phyloP scores from a whole-genome alignment of 2,329 filamentous ascomycete species.

The Diaporthe australafricana region DNA sequence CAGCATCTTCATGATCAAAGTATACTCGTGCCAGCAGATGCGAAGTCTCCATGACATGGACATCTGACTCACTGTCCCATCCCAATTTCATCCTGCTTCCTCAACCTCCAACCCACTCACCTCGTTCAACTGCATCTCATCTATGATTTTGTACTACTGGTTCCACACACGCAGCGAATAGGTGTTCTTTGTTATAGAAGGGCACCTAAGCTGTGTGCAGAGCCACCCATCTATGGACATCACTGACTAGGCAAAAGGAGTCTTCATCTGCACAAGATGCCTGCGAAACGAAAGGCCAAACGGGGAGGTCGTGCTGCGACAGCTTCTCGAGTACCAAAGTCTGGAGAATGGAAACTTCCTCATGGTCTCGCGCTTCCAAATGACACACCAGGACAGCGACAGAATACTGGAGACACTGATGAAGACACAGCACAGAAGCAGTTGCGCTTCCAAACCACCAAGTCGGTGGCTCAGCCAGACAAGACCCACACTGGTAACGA shows the following conservation, averaged over 20 bases:
- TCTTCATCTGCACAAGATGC: conserved; percentile 1
- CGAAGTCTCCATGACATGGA: not conserved
- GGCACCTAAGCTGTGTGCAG: too few species aligned
- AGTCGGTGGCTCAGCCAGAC: not conserved
- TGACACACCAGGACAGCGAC: not conserved
- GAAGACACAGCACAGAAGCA: not conserved
- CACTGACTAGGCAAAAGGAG: not conserved
- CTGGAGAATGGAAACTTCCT: conserved; percentile 19
- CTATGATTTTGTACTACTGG: not conserved
- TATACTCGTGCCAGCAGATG: not conserved
- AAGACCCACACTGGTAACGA: not conserved
- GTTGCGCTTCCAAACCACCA: conserved; percentile 7
- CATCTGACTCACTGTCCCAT: not conserved
- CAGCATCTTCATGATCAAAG: not conserved
- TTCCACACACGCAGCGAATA: too few species aligned
- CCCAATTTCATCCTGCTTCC: not conserved
- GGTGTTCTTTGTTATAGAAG: not conserved
- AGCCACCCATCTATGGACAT: not conserved
- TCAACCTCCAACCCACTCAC: not conserved
- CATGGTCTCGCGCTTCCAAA: conserved; percentile 19
- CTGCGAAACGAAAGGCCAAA: conserved; percentile 14
- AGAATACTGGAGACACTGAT: not conserved
- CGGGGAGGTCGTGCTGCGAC: not conserved
- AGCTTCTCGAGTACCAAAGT: not conserved
- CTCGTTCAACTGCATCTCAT: not conserved